Evolutionary conservation across 1,284 basidiomycete genomes (phyloP).

Genomic region (Quambalaria eucalypti): DNA sequence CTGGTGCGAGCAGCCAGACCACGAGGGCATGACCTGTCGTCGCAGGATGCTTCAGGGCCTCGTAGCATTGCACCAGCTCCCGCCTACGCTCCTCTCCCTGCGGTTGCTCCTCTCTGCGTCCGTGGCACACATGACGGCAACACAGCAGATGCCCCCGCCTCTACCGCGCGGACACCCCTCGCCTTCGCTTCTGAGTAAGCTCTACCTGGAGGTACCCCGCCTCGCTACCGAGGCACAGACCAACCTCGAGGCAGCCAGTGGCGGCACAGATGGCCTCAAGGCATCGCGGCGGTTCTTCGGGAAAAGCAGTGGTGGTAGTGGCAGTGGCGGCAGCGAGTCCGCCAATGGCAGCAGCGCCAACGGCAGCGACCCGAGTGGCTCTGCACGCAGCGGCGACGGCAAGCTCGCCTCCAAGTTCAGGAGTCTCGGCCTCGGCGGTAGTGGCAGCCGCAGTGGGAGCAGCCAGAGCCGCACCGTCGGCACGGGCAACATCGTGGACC

Average conservation of each 20-base stretch:
- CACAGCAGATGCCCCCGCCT: background rate
- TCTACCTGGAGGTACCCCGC: background rate
- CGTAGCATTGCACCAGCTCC: background rate
- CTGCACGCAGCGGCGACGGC: no score
- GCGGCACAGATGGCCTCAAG: background rate
- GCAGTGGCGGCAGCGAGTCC: background rate
- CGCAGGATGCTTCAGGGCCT: background rate
- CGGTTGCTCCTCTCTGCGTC: background rate
- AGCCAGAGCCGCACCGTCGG: background rate
- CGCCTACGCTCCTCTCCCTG: background rate
- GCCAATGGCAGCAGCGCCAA: no score
- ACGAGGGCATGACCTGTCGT: background rate
- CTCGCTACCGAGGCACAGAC: background rate
- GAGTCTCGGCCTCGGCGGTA: background rate
- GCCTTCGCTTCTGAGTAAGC: background rate
- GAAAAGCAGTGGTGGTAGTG: background rate
- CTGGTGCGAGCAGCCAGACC: background rate
- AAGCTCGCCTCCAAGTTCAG: background rate
- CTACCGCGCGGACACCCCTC: background rate
- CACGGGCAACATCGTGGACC: background rate
- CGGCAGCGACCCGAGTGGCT: no score
- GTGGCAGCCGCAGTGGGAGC: no score
- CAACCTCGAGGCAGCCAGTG: background rate
- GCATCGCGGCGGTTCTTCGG: background rate
- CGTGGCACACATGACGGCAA: background rate